Evolutionary conservation across 2,329 filamentous ascomycete genomes (phyloP), one percentile per base, ranked within the genome.

Genomic region (Trichothecium roseum): DNA sequence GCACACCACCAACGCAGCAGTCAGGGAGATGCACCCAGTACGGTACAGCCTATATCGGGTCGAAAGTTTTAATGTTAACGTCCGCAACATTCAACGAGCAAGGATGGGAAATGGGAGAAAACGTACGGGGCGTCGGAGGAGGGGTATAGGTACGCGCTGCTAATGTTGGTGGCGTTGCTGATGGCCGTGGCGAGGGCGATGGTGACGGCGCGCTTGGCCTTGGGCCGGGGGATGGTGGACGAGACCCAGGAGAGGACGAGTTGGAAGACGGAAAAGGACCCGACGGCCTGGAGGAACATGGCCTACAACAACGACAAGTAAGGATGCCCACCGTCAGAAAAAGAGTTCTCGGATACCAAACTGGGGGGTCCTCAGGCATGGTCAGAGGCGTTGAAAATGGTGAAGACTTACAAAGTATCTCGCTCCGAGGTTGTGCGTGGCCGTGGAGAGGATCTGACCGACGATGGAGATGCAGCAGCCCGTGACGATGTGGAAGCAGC

Each of bases 131-230:
- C 34, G 29, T 36, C 34, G 14, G 26, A 16, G 13, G 34, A 36
- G 8, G 34, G 34, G 14, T 36, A 36, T 3, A 36, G 34, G 18
- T 36, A 36, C 12, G 34, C 34, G 18, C n/a, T 29, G 18, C 26
- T 30, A 18, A 36, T 36, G 27, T 36, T 36, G 10, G 34, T 36
- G 14, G 27, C 27, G 18, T 36, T 36, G 16, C n/a, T 16, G 17
- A 36, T 36, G 29, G 37, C 34, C 22, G 34, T 39, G 20, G 22
- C 18, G 9, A 39, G 32, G 6, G 37, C 37, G 14, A 39, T 32
- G 16, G 33, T 27, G 18, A 39, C 32, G 16, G 37, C 37, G 3
- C 37, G 37, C 33, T 39, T 36, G 16, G 34, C 34, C 34, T 36
- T 36, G 24, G 34, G 34, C 6, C 34, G 24, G 15, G 34, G 34